Conservation (phyloP, 2,329 filamentous ascomycete genomes). For the Colletotrichum somersetense region DNA sequence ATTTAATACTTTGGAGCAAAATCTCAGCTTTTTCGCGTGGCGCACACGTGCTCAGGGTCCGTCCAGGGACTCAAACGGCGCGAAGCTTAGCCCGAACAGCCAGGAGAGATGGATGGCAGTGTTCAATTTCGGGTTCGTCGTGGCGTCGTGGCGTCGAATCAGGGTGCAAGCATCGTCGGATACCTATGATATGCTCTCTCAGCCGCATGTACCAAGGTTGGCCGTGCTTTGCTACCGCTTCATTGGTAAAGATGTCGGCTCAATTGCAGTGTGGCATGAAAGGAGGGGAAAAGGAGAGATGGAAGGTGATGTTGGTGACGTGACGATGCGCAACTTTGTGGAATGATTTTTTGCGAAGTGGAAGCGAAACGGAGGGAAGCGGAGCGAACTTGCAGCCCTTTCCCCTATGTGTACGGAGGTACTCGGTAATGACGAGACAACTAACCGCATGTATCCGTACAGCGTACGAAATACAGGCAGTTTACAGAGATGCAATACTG, state of each 20-base stretch:
- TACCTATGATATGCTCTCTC: not conserved
- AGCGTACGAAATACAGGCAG: no score
- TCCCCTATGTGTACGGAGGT: not conserved
- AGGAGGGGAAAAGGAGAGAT: not conserved
- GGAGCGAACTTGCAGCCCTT: not conserved
- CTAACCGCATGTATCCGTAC: no score
- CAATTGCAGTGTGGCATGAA: not conserved
- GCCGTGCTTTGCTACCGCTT: not conserved
- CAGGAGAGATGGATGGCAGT: not conserved
- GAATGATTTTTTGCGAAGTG: not conserved
- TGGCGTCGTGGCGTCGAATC: constrained; percentile 28
- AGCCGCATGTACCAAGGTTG: constrained; percentile 30
- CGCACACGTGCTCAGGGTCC: constrained; percentile 8
- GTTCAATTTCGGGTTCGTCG: constrained; percentile 13
- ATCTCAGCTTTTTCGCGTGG: constrained; percentile 22
- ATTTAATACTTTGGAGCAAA: constrained; percentile 13
- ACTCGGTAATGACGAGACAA: no score
- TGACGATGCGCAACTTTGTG: not conserved
- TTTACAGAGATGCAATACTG: no score
- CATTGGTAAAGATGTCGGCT: not conserved
- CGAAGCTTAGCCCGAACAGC: no score
- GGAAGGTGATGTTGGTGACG: not conserved
- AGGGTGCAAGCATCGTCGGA: not conserved
- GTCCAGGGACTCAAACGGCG: constrained; percentile 21
- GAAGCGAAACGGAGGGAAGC: not conserved